These are phyloP conservation scores for Fusarium pseudonygamai DNA, from an alignment of 2,329 filamentous ascomycete species.

Conservation along the genomic window DNA sequence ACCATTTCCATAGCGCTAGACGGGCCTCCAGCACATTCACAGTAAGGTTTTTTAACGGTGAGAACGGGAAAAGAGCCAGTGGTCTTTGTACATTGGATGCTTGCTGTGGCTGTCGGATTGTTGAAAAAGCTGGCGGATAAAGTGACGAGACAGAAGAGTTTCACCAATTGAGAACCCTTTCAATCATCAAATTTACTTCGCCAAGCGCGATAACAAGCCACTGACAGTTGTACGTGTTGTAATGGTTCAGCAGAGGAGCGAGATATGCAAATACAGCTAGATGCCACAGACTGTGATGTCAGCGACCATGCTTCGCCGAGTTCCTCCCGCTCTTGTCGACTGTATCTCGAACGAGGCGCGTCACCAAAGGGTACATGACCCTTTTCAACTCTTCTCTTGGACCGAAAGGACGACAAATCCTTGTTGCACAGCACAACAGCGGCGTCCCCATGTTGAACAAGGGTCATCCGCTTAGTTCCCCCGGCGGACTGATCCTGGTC, in stretches of 20 bases:
- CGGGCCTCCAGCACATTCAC: constrained; percentile 21
- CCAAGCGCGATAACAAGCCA: constrained; percentile 11
- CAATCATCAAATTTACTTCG: background rate
- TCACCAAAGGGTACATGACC: constrained; percentile 7
- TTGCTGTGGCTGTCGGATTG: constrained; percentile 11
- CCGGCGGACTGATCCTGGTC: constrained; percentile 25
- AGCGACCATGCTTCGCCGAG: constrained; percentile 31
- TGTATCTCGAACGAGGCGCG: constrained; percentile 27
- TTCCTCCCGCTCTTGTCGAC: constrained; percentile 11
- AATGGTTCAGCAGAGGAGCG: background rate
- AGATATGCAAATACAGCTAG: constrained; percentile 1
- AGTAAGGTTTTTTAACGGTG: constrained; percentile 10
- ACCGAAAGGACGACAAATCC: background rate
- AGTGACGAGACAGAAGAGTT: constrained; percentile 3
- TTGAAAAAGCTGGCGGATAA: constrained; percentile 12
- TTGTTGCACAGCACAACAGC: constrained; percentile 12
- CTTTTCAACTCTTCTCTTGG: constrained; percentile 8
- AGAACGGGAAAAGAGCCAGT: background rate
- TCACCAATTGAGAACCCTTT: constrained; percentile 24
- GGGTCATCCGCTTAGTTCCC: constrained; percentile 29
- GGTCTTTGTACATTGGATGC: constrained; percentile 7
- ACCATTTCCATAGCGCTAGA: constrained; percentile 34
- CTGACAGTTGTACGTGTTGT: background rate
- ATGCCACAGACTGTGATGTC: constrained; percentile 36
- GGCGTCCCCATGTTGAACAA: constrained; percentile 37